Evolutionary conservation across 1,284 basidiomycete species (phyloP).

Genomic region (Sporisorium iseilematis-ciliati): DNA sequence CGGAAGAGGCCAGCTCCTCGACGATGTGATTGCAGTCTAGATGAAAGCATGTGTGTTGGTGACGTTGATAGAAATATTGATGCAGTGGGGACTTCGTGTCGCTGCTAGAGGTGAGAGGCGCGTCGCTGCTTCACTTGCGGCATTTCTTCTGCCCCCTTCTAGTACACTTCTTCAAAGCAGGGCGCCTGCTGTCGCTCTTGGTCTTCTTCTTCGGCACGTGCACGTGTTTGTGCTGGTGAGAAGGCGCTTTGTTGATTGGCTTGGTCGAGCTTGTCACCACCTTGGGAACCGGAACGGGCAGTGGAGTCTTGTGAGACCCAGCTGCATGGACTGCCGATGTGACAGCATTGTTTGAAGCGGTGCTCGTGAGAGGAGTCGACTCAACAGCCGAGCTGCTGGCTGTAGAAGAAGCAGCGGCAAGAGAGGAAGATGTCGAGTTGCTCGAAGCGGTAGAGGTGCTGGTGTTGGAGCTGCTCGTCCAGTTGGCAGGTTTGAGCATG

Average conservation of each 20-base stretch:
- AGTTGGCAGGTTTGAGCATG: conserved; percentile 26
- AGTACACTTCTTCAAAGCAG: neutral
- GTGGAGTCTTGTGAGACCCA: neutral
- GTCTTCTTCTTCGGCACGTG: neutral
- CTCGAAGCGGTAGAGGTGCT: neutral
- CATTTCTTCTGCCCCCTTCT: neutral
- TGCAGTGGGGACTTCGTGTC: too few species aligned
- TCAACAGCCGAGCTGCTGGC: neutral
- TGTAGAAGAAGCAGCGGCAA: neutral
- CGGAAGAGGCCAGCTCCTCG: too few species aligned
- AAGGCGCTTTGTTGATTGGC: neutral
- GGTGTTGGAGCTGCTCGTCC: neutral
- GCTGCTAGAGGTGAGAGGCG: too few species aligned
- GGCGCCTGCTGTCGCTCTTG: neutral
- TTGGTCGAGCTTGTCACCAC: neutral
- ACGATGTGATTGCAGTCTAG: too few species aligned
- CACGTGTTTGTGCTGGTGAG: neutral
- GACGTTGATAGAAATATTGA: too few species aligned
- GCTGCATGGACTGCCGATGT: neutral
- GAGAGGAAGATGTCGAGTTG: conserved; percentile 4
- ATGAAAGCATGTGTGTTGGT: too few species aligned
- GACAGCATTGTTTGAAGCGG: neutral
- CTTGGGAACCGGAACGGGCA: neutral
- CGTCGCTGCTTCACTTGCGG: neutral
- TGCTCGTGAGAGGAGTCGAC: conserved; percentile 5